Evolutionary conservation across 2,329 filamentous ascomycete genomes (phyloP), one percentile per base, ranked within the genome.

Genomic region (Fusarium nelsonii): DNA sequence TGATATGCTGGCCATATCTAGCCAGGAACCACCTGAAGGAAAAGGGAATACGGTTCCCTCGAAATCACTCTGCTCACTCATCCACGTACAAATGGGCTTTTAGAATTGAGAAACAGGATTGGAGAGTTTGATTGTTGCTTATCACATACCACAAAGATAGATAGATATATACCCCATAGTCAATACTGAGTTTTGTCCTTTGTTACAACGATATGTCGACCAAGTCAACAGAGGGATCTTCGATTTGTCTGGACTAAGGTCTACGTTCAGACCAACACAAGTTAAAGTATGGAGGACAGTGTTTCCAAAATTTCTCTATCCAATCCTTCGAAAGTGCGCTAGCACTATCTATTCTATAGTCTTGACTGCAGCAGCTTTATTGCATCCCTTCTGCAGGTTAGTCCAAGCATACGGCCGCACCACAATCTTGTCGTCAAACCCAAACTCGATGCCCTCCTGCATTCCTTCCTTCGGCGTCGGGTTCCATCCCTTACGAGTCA

Each of bases 151-250:
- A 40, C 18, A 39, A 48, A 52, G 33, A 53, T 57, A 70, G 26
- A 57, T 62, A 63, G 40, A 69, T 54, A 59, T 66, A 70, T 70
- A 70, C 68, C 68, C 39, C 44, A 30, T 46, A 50, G 49, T 48
- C 50, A 43, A 52, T 44, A 41, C 41, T 62, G 41, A 58, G 40
- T 63, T 44, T 36, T 28, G n/a, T 33, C 49, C 16, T 36, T 56
- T 18, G 20, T 33, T 48, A n/a, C n/a, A 34, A 28, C 14, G 4
- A 12, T 8, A 9, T 36, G 15, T 7, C 45, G 14, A 36, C 7
- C n/a, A 15, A 23, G 9, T 28, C 20, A 11, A 39, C 4, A 8
- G 14, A 3, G 3, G 7, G 30, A 30, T 6, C 30, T 8, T 30
- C 6, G 10, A 30, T 11, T 30, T 30, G 10, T 11, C 30, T 11